phyloP scores from a whole-genome alignment of 106 monocot genomes.

The Triglochin maritima region DNA sequence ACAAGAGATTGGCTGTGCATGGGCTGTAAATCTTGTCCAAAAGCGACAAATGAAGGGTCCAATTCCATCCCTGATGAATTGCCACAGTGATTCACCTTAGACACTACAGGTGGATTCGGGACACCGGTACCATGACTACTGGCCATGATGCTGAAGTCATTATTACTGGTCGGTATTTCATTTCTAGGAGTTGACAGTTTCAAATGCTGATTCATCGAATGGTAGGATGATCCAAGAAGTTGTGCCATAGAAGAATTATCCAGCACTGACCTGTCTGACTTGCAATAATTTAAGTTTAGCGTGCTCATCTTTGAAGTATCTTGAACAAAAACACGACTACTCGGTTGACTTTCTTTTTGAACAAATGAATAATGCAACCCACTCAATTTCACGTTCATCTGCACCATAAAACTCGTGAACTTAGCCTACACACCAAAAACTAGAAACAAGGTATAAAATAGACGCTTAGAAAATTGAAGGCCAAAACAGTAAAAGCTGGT shows the following conservation, averaged over 20 bases:
- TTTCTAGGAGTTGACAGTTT: slow-evolving; percentile 12
- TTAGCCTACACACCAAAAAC: background rate
- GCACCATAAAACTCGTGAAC: slow-evolving; percentile 1
- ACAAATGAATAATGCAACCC: slow-evolving; percentile 14
- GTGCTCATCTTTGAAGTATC: slow-evolving; percentile 19
- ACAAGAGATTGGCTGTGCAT: slow-evolving; percentile 2
- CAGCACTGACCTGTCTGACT: slow-evolving; percentile 20
- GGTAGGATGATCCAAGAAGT: slow-evolving; percentile 24
- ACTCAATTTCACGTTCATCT: slow-evolving; percentile 31
- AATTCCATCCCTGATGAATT: slow-evolving; percentile 11
- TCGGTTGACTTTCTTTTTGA: slow-evolving; percentile 11
- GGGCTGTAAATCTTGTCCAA: slow-evolving; percentile 7
- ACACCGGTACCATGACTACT: slow-evolving; percentile 2
- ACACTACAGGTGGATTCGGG: slow-evolving; percentile 10
- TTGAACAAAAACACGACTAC: slow-evolving; percentile 15
- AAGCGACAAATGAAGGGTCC: slow-evolving; percentile 14
- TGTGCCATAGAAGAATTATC: slow-evolving; percentile 36
- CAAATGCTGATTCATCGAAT: slow-evolving; percentile 12
- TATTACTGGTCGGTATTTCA: slow-evolving; percentile 10
- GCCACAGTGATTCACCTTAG: slow-evolving; percentile 13
- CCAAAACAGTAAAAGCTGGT: background rate
- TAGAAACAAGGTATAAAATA: background rate
- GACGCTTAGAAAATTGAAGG: background rate
- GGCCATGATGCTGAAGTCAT: slow-evolving; percentile 4
- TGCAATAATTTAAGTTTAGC: slow-evolving; percentile 23